phyloP scores from a whole-genome alignment of 2,329 filamentous ascomycete species.

The Verticillium albo-atrum region DNA sequence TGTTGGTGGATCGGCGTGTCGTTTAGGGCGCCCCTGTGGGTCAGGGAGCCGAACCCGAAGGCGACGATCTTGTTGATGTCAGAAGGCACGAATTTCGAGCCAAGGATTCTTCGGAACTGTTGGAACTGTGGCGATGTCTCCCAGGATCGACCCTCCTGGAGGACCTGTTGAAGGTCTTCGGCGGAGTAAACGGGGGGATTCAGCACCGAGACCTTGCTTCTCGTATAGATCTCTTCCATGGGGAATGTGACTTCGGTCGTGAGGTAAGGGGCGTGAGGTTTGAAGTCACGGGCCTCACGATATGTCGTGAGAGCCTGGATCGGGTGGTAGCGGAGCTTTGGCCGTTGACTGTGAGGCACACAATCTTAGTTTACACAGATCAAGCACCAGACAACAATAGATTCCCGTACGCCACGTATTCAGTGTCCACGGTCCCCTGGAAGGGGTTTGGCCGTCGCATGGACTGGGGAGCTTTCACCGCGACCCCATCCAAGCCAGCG shows the following conservation, averaged over 20 bases:
- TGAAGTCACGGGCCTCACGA: background rate
- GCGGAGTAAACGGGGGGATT: background rate
- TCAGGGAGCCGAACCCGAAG: background rate
- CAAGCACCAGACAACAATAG: background rate
- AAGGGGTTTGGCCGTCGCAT: background rate
- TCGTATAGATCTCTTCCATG: background rate
- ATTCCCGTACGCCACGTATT: background rate
- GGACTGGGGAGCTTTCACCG: background rate
- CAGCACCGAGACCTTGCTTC: background rate
- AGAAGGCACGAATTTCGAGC: background rate
- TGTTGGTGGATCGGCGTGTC: background rate
- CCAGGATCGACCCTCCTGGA: background rate
- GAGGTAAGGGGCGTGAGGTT: background rate
- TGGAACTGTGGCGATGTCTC: background rate
- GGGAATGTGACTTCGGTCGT: background rate
- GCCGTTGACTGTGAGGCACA: background rate
- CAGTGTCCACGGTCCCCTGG: background rate
- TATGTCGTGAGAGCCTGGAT: background rate
- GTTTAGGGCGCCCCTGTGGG: background rate
- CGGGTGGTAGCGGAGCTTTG: background rate
- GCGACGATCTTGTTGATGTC: background rate
- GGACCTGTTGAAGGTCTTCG: background rate
- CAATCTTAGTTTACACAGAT: background rate
- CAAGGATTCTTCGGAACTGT: background rate
- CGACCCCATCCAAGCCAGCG: background rate